Percentiles rank a stretch among this genome's conserved stretches.
Evolutionary conservation across 768 basidiomycete genomes (phyloP).

Genomic region (Antrodiella citrinella): DNA sequence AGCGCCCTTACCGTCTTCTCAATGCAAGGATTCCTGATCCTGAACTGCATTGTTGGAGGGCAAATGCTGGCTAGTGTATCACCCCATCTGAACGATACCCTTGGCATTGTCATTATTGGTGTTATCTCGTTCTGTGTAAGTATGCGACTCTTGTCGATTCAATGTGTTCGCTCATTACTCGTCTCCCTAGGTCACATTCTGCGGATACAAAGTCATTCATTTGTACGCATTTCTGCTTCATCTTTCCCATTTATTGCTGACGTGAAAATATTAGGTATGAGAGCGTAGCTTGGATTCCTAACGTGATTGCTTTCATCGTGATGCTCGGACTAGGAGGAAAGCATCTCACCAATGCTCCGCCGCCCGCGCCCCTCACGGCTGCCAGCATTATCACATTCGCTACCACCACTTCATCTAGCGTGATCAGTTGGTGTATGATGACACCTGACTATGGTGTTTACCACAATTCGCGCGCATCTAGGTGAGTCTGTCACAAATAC

Average conservation of each 20-base stretch:
- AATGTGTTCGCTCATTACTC: neutral
- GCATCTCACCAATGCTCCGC: slow-evolving; percentile 21
- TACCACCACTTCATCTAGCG: slow-evolving; percentile 35
- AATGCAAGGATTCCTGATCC: slow-evolving; percentile 40
- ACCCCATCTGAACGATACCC: slow-evolving; percentile 19
- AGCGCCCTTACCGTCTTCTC: slow-evolving; percentile 36
- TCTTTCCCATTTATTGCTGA: neutral
- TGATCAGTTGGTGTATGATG: slow-evolving; percentile 36
- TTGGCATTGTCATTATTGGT: slow-evolving; percentile 37
- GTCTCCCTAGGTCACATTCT: slow-evolving; percentile 24
- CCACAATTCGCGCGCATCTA: slow-evolving; percentile 26
- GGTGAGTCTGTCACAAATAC: slow-evolving; percentile 17
- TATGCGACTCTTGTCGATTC: neutral
- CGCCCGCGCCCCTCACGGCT: slow-evolving; percentile 28
- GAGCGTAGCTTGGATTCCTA: slow-evolving; percentile 32
- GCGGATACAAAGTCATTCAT: slow-evolving; percentile 27
- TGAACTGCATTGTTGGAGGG: slow-evolving; percentile 42
- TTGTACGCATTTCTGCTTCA: slow-evolving; percentile 12
- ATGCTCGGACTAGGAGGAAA: slow-evolving; percentile 30
- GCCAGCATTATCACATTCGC: slow-evolving; percentile 34
- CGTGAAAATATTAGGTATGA: slow-evolving; percentile 23
- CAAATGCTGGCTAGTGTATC: slow-evolving; percentile 38
- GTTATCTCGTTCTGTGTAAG: slow-evolving; percentile 29
- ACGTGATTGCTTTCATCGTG: slow-evolving; percentile 29
- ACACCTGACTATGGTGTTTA: slow-evolving; percentile 43